phyloP scores from a whole-genome alignment of 148 eudicot species.

The Silene uniflora region DNA sequence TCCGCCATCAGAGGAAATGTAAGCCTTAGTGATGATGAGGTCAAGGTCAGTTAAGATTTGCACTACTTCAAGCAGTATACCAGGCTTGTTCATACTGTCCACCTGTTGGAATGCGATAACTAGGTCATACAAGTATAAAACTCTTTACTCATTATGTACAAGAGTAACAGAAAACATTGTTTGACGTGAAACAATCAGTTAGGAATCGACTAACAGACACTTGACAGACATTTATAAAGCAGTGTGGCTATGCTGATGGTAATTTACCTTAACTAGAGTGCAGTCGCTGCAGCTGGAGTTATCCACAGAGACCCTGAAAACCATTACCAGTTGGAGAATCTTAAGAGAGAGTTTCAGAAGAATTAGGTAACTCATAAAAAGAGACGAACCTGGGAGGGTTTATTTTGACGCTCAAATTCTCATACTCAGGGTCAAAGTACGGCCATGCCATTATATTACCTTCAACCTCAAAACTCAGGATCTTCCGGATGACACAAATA shows the following conservation, averaged over 20 bases:
- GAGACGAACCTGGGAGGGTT: slow-evolving; percentile 73
- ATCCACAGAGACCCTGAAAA: slow-evolving; percentile 66
- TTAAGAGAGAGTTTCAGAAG: not conserved
- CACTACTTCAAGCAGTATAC: slow-evolving; percentile 79
- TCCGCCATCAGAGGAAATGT: slow-evolving; percentile 89
- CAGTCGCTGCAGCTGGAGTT: slow-evolving; percentile 60
- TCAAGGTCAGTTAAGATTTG: slow-evolving; percentile 77
- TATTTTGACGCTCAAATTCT: slow-evolving; percentile 70
- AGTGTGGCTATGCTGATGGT: not conserved
- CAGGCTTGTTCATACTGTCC: slow-evolving; percentile 82
- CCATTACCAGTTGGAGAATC: slow-evolving; percentile 7
- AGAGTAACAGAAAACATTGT: not conserved
- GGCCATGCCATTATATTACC: slow-evolving; percentile 47
- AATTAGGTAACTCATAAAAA: not conserved
- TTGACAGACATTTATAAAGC: no score
- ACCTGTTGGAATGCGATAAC: slow-evolving; percentile 44
- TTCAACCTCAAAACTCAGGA: not conserved
- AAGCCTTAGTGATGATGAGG: slow-evolving; percentile 78
- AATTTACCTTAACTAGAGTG: slow-evolving; percentile 56
- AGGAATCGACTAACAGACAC: no score
- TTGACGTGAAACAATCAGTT: not conserved
- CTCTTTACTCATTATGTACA: not conserved
- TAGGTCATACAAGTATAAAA: slow-evolving; percentile 1
- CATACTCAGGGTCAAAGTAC: slow-evolving; percentile 87
- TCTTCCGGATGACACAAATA: slow-evolving; percentile 7